Conservation (phyloP, 345 rosid genomes). For the Pseudoturritis turrita region DNA sequence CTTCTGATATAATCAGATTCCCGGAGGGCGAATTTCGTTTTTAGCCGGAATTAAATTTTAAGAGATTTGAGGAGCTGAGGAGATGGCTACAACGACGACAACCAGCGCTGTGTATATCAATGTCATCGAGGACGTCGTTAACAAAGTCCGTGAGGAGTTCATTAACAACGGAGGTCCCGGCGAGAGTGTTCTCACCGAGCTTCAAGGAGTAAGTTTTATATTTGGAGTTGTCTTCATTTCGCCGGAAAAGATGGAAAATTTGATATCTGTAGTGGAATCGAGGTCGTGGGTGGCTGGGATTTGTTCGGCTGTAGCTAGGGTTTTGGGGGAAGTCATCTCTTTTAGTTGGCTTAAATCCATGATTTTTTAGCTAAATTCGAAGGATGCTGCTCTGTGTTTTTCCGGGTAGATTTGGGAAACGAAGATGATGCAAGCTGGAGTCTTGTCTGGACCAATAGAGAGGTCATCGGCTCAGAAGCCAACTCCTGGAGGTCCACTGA, state of each 20-base stretch:
- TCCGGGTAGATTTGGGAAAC: constrained; percentile 73
- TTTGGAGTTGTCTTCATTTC: background rate
- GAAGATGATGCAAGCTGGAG: constrained; percentile 96
- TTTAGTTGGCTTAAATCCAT: background rate
- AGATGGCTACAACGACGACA: constrained; percentile 60
- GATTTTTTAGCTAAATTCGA: constrained; percentile 5
- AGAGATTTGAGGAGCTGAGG: constrained; percentile 13
- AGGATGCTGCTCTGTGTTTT: constrained; percentile 5
- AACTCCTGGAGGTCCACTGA: constrained; percentile 51
- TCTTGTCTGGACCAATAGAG: constrained; percentile 56
- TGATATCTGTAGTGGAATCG: background rate
- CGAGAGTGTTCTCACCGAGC: constrained; percentile 77
- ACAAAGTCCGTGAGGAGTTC: constrained; percentile 94
- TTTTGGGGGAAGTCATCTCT: constrained; percentile 22
- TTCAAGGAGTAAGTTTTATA: constrained; percentile 77
- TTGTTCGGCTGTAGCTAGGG: constrained; percentile 40
- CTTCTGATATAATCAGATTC: background rate
- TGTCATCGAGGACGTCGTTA: constrained; percentile 86
- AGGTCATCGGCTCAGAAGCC: constrained; percentile 60
- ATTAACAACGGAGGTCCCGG: constrained; percentile 77
- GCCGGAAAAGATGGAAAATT: background rate
- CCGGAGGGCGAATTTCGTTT: background rate
- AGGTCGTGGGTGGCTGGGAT: background rate
- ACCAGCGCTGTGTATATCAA: constrained; percentile 81
- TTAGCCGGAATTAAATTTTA: background rate